These are phyloP conservation scores for Pseudocercospora cruenta DNA, from an alignment of 2,329 filamentous ascomycete species.

Conservation along the genomic window DNA sequence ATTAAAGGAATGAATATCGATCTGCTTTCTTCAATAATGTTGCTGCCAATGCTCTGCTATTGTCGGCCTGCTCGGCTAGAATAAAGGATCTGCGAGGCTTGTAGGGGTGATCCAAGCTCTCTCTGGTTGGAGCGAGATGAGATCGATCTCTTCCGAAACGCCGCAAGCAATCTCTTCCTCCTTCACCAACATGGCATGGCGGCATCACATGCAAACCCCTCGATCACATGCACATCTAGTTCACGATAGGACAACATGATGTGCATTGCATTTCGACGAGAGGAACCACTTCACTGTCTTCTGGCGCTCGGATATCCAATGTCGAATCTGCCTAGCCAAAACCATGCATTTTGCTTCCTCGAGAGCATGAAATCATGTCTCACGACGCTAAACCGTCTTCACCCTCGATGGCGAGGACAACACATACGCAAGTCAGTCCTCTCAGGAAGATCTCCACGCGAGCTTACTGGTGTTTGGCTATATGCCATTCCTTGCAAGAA, in stretches of 20 bases:
- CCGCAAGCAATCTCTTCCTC: constrained; percentile 1
- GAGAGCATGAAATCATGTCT: not conserved
- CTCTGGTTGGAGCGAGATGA: not conserved
- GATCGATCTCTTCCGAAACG: not conserved
- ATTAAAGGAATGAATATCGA: not conserved
- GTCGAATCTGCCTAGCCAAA: too few relatives aligned
- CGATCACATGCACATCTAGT: not conserved
- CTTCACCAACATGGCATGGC: constrained; percentile 4
- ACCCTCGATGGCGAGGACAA: not conserved
- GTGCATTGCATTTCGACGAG: not conserved
- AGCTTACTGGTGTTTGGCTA: constrained; percentile 32
- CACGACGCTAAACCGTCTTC: too few relatives aligned
- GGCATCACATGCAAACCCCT: not conserved
- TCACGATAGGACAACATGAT: not conserved
- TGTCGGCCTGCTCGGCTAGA: not conserved
- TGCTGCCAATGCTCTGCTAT: not conserved
- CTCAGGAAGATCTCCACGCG: constrained; percentile 34
- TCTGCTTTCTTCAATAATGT: not conserved
- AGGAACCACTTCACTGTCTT: not conserved
- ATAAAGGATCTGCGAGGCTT: not conserved
- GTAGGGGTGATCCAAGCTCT: not conserved
- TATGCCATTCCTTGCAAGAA: constrained; percentile 36
- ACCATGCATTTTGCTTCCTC: not conserved
- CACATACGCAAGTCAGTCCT: constrained; percentile 41
- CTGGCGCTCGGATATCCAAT: too few relatives aligned